Evolutionary conservation across 2,329 filamentous ascomycete genomes (phyloP), one percentile per base, ranked within the genome.

Genomic region (Acephala macrosclerotiorum): DNA sequence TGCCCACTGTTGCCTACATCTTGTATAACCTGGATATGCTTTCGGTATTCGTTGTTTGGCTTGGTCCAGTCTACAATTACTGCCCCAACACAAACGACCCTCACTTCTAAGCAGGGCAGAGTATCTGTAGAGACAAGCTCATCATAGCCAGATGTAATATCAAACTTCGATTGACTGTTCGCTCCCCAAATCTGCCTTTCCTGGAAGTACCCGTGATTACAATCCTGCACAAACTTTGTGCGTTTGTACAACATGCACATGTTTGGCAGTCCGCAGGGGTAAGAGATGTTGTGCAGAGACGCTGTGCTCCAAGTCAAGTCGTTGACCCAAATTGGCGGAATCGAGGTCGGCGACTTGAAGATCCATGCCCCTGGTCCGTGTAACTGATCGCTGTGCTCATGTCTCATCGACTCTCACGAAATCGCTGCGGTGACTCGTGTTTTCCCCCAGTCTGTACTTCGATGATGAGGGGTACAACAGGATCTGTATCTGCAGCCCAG

Each of bases 241-340:
- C 11, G 45, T 49, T 29, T 12, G 49, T 33, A 8, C 11, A 33
- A 53, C 49, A n/a, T 22, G 11, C 18, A 53, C 49, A n/a, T 22
- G 11, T 29, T 25, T 53, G 22, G 25, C 25, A 29, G 26, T 33
- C 25, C 29, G 49, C 49, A 53, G 26, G 49, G 49, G 49, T n/a
- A n/a, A 53, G 49, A 29, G 49, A 53, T 53, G 49, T 53, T 53
- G 49, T 53, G 49, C 49, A 53, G 49, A 12, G 49, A 53, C 25
- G 49, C 49, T 53, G 49, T 53, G 25, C 49, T 9, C 14, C 49
- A 53, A n/a, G 49, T 53, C 49, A n/a, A 53, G 49, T 53, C 49
- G 49, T 53, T 53, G 49, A 53, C 25, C 49, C 49, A 53, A 53
- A 29, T 53, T 53, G 49, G 49, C 49, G 49, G 49, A 53, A 53